Evolutionary conservation across 1,139 yeast genomes (phyloP).

Genomic region (Spathaspora sp.): DNA sequence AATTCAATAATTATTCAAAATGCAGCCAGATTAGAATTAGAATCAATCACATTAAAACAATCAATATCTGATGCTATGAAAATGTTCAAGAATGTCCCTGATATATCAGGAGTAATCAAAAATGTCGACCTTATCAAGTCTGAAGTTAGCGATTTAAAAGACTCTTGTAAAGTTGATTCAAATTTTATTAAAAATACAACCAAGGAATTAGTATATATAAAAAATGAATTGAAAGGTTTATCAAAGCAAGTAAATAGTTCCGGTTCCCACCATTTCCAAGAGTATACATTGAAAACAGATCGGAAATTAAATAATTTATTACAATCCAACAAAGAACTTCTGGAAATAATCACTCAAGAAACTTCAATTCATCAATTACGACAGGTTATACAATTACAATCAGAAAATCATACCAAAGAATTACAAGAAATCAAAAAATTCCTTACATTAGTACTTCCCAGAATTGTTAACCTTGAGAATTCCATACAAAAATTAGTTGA

Average conservation of each 20-base stretch:
- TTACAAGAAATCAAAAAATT: slow-evolving; percentile 20
- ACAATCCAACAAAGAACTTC: not conserved
- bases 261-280: not conserved
- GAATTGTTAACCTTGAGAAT: slow-evolving; percentile 20
- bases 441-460: slow-evolving; percentile 21
- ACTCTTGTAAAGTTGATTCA: slow-evolving; percentile 1
- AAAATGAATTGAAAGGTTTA: not conserved
- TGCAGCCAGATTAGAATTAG: slow-evolving; percentile 36
- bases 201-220: slow-evolving; percentile 3
- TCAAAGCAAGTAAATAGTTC: not conserved
- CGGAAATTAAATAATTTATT: not conserved
- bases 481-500: not conserved
- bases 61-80: slow-evolving; percentile 10
- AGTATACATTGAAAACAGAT: not conserved
- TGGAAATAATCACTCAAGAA: not conserved
- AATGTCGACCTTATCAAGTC: slow-evolving; percentile 5
- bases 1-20: slow-evolving; percentile 18
- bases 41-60: slow-evolving; percentile 29
- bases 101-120: not conserved
- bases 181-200: not conserved
- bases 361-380: not conserved
- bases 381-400: not conserved
- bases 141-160: slow-evolving; percentile 2
- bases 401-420: slow-evolving; percentile 6
- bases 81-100: slow-evolving; percentile 4